phyloP scores from a whole-genome alignment of 805 yeast genomes.

The Zygosaccharomyces rouxii region DNA sequence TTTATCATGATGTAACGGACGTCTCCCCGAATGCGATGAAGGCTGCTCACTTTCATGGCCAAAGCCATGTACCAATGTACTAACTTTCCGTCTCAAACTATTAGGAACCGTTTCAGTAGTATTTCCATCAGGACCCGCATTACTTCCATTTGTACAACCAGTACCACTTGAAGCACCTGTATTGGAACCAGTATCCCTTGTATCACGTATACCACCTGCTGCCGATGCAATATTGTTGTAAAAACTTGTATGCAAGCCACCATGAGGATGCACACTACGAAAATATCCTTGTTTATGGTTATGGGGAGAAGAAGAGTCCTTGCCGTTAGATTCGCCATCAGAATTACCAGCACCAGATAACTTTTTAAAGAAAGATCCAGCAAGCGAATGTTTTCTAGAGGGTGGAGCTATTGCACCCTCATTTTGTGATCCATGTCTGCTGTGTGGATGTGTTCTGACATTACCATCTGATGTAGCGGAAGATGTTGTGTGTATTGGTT shows the following conservation, averaged over 20 bases:
- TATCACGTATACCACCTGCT: background rate
- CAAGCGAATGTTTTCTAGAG: constrained; percentile 27
- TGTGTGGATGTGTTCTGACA: background rate
- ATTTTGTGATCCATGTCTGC: constrained; percentile 1
- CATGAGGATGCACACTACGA: background rate
- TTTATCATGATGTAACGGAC: background rate
- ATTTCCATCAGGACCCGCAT: background rate
- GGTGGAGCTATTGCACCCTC: constrained; percentile 7
- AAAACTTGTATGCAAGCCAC: background rate
- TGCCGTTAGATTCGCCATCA: background rate
- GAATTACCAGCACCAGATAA: constrained; percentile 18
- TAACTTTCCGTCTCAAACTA: constrained; percentile 19
- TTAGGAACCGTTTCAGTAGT: constrained; percentile 13
- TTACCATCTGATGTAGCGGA: background rate
- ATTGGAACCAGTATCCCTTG: background rate
- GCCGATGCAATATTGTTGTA: background rate
- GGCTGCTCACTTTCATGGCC: constrained; percentile 11
- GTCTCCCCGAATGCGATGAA: background rate
- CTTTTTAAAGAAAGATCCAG: constrained; percentile 25
- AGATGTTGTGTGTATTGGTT: background rate
- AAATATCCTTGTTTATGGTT: background rate
- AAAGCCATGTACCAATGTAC: constrained; percentile 24
- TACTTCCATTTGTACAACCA: background rate
- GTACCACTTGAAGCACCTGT: constrained; percentile 1
- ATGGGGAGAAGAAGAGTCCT: background rate